Conservation (phyloP, 2,329 filamentous ascomycete genomes). For the Zymoseptoria tritici region DNA sequence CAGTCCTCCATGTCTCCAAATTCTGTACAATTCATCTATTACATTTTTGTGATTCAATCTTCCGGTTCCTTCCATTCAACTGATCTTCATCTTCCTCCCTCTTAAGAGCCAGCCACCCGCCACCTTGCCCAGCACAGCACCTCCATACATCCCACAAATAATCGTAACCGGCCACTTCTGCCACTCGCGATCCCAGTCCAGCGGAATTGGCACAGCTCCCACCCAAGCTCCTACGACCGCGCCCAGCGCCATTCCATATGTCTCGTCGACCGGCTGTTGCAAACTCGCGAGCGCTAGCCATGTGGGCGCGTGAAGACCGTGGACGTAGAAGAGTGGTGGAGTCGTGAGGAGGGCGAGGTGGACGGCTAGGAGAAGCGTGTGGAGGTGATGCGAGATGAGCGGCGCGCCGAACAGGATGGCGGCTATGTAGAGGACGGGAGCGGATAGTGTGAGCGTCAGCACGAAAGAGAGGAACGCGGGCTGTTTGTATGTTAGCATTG, state of each 20-base stretch:
- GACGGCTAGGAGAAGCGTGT: constrained; percentile 72
- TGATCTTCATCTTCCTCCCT: constrained; percentile 37
- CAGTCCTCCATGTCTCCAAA: background rate
- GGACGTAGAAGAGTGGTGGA: constrained; percentile 76
- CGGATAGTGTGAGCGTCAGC: constrained; percentile 47
- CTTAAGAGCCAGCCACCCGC: constrained; percentile 45
- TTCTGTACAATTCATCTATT: background rate
- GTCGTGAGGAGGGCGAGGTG: constrained; percentile 74
- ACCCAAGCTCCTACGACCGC: constrained; percentile 78
- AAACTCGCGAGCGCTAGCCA: constrained; percentile 66
- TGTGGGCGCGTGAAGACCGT: constrained; percentile 64
- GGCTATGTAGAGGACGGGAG: constrained; percentile 51
- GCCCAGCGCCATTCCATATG: constrained; percentile 75
- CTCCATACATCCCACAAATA: constrained; percentile 70
- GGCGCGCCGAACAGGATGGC: constrained; percentile 90
- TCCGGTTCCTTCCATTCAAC: background rate
- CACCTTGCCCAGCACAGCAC: constrained; percentile 64
- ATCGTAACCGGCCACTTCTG: constrained; percentile 96
- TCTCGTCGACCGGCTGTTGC: constrained; percentile 68
- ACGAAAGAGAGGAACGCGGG: constrained; percentile 64
- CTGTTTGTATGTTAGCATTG: constrained; percentile 34
- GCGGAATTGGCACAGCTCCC: constrained; percentile 86
- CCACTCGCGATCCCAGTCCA: constrained; percentile 99
- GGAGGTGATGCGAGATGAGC: constrained; percentile 67
- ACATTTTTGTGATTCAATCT: background rate